Conservation (phyloP, 371 early-diverging fungal species). For the Mucor irregularis region DNA sequence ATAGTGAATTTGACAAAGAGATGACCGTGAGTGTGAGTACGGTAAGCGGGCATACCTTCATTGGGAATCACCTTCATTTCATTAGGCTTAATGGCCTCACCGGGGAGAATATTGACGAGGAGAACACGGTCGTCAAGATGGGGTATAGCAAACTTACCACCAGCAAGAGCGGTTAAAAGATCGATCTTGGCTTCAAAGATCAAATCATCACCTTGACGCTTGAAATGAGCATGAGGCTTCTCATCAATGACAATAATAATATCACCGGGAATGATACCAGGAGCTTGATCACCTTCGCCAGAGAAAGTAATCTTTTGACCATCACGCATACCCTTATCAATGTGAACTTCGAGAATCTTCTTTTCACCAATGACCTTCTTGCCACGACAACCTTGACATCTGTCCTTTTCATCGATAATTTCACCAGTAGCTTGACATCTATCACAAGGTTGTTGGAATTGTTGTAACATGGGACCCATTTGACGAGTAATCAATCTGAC, state of each 20-base stretch:
- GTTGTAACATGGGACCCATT: conserved; percentile 98
- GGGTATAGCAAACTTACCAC: conserved; percentile 84
- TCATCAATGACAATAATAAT: conserved; percentile 91
- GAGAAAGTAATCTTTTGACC: conserved; percentile 92
- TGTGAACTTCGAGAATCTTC: conserved; percentile 84
- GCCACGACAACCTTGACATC: conserved; percentile 87
- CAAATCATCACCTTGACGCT: conserved; percentile 88
- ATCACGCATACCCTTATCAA: conserved; percentile 95
- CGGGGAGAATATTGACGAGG: conserved; percentile 85
- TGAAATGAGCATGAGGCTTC: conserved; percentile 85
- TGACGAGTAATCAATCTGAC: conserved; percentile 84
- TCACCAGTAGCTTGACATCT: conserved; percentile 90
- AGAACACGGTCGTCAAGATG: conserved; percentile 93
- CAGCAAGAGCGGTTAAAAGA: conserved; percentile 90
- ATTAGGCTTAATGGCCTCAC: conserved; percentile 89
- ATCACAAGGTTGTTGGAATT: conserved; percentile 92
- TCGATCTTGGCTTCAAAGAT: conserved; percentile 83
- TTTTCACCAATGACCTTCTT: conserved; percentile 76
- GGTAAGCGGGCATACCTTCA: conserved; percentile 95
- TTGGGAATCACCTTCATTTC: conserved; percentile 72
- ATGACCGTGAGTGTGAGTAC: conserved; percentile 89
- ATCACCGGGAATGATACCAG: conserved; percentile 76
- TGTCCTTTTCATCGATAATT: conserved; percentile 82
- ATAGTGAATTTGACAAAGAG: conserved; percentile 89
- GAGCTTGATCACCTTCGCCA: conserved; percentile 91